Evolutionary conservation across 306 rosid species (phyloP).

Genomic region (Lupinus albus): DNA sequence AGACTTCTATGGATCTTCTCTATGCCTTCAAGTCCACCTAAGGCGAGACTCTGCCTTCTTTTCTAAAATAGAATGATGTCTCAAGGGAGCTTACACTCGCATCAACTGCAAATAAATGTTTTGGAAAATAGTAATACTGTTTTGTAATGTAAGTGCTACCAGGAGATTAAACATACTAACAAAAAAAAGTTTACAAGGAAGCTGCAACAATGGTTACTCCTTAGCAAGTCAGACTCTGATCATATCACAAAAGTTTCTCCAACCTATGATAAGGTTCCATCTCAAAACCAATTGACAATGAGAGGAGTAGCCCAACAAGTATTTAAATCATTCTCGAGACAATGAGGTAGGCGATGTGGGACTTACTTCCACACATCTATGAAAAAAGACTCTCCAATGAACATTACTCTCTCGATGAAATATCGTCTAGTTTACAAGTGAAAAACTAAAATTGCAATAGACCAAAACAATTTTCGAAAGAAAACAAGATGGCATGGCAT

Average conservation of each 20-base stretch:
- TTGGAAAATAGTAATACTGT: not conserved
- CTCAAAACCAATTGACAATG: no score
- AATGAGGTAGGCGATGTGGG: no score
- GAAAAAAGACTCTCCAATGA: not conserved
- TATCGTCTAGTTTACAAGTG: constrained; percentile 14
- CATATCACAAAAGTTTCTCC: not conserved
- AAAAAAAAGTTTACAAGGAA: constrained; percentile 3
- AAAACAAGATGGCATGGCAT: not conserved
- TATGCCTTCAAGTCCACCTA: no score
- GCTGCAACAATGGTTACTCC: constrained; percentile 13
- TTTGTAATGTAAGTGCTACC: not conserved
- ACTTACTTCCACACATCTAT: no score
- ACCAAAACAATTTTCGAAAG: not conserved
- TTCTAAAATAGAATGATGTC: no score
- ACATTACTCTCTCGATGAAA: constrained; percentile 26
- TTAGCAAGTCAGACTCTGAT: constrained; percentile 11
- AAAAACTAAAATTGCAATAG: not conserved
- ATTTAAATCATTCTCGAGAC: no score
- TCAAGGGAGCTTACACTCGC: not conserved
- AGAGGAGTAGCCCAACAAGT: no score
- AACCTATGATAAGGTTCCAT: no score
- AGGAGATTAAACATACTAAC: not conserved
- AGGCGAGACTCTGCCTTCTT: no score
- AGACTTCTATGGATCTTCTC: no score
- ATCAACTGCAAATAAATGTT: constrained; percentile 29